Evolutionary conservation across 1,284 basidiomycete species (phyloP).

Genomic region (Leucocoprinus gongylophorus): DNA sequence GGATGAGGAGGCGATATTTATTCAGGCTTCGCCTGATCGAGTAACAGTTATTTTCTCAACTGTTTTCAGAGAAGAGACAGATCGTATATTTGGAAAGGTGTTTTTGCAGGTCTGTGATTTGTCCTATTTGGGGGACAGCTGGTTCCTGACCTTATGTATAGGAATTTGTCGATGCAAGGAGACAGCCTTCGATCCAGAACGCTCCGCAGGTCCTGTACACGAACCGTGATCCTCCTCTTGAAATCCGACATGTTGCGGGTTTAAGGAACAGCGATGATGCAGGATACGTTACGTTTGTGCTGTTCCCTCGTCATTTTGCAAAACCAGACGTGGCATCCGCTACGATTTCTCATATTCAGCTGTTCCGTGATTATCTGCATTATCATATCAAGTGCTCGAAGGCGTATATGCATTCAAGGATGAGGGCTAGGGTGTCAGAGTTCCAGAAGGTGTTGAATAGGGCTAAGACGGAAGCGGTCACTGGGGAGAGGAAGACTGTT

Average conservation of each 20-base stretch:
- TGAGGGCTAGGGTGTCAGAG: slow-evolving; percentile 92
- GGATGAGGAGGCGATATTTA: slow-evolving; percentile 95
- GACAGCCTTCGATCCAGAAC: slow-evolving; percentile 89
- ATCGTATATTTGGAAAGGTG: slow-evolving; percentile 93
- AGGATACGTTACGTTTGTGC: slow-evolving; percentile 98
- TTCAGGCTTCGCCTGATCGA: slow-evolving; percentile 89
- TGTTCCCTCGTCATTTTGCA: slow-evolving; percentile 94
- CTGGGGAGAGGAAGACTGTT: slow-evolving; percentile 87
- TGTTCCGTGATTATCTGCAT: slow-evolving; percentile 98
- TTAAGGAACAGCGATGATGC: slow-evolving; percentile 84
- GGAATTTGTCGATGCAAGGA: slow-evolving; percentile 98
- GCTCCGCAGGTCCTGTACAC: slow-evolving; percentile 99
- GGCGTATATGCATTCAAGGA: slow-evolving; percentile 98
- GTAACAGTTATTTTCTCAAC: slow-evolving; percentile 99
- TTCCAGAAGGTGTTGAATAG: slow-evolving; percentile 98
- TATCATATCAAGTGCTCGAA: slow-evolving; percentile 99
- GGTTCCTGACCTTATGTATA: slow-evolving; percentile 27
- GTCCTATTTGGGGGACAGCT: background rate
- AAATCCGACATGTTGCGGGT: slow-evolving; percentile 84
- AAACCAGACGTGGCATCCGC: slow-evolving; percentile 67
- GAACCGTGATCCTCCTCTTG: slow-evolving; percentile 91
- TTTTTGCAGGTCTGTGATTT: slow-evolving; percentile 77
- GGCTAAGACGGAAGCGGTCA: slow-evolving; percentile 90
- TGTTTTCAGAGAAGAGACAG: slow-evolving; percentile 95
- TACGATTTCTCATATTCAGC: slow-evolving; percentile 93